phyloP scores from a whole-genome alignment of 306 rosid genomes.

The Castanea crenata region DNA sequence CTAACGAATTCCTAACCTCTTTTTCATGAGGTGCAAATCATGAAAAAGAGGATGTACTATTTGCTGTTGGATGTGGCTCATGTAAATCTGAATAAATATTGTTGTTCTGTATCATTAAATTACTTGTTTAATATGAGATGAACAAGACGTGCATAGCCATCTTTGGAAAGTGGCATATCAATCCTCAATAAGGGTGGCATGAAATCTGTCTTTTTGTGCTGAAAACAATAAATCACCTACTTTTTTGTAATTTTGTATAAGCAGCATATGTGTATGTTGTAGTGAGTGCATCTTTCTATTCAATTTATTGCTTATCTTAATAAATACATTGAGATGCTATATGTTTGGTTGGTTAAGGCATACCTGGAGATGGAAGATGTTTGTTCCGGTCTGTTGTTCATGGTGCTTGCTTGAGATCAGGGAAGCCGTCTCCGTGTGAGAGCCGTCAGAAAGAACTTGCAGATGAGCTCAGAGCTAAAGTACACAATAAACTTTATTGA shows the following conservation, averaged over 20 bases:
- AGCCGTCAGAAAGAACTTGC: slow-evolving; percentile 72
- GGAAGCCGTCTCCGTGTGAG: slow-evolving; percentile 61
- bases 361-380: slow-evolving; percentile 90
- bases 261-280: neutral
- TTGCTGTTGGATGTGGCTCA: neutral
- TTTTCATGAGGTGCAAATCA: neutral
- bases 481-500: slow-evolving; percentile 11
- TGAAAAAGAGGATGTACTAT: neutral
- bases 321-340: neutral
- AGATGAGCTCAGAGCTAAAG: slow-evolving; percentile 77
- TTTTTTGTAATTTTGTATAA: neutral
- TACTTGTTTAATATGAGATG: neutral
- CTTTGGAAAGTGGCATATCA: neutral
- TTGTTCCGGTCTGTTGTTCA: slow-evolving; percentile 77
- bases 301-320: neutral
- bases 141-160: no score
- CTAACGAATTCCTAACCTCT: neutral
- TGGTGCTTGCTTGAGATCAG: slow-evolving; percentile 63
- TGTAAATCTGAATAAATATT: neutral
- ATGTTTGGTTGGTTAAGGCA: slow-evolving; percentile 39
- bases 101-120: neutral
- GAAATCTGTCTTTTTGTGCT: neutral
- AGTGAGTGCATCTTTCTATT: neutral
- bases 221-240: neutral
- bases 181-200: neutral